Conservation (phyloP, 169 alveolate species). For the Ichthyophthirius multifiliis region DNA sequence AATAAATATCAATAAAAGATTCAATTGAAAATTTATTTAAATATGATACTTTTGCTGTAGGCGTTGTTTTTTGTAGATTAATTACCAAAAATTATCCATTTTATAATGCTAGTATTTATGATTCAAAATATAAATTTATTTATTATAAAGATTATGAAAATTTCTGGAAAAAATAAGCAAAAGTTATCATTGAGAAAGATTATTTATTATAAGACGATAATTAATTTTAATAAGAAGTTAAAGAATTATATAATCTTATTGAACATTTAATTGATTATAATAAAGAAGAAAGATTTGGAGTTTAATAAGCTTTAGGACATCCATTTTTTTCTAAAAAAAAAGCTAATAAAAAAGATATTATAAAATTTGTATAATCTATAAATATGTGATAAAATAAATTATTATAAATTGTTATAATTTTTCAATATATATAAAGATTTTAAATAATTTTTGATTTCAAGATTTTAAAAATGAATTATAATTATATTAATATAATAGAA, state of each 20-base stretch:
- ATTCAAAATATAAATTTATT: neutral
- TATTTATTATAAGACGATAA: neutral
- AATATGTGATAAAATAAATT: neutral
- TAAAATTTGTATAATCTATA: neutral
- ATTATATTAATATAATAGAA: too few species aligned
- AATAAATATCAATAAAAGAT: neutral
- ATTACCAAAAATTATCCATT: neutral
- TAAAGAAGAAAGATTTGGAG: neutral
- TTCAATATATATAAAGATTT: too few species aligned
- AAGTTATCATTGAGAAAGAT: neutral
- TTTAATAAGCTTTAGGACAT: neutral
- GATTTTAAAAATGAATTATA: too few species aligned
- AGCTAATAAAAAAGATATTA: neutral
- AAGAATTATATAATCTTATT: neutral
- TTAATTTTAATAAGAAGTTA: neutral
- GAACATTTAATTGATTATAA: neutral
- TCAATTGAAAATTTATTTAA: neutral
- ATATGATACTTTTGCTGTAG: neutral
- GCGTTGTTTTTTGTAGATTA: neutral
- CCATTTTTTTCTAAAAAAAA: neutral
- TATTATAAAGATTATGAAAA: neutral
- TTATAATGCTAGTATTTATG: neutral
- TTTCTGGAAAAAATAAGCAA: neutral
- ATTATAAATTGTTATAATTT: too few species aligned
- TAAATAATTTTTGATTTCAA: too few species aligned